These are phyloP conservation scores for Blastobotrys malaysiensis DNA, from an alignment of 1,139 yeast genomes.

Conservation along the genomic window DNA sequence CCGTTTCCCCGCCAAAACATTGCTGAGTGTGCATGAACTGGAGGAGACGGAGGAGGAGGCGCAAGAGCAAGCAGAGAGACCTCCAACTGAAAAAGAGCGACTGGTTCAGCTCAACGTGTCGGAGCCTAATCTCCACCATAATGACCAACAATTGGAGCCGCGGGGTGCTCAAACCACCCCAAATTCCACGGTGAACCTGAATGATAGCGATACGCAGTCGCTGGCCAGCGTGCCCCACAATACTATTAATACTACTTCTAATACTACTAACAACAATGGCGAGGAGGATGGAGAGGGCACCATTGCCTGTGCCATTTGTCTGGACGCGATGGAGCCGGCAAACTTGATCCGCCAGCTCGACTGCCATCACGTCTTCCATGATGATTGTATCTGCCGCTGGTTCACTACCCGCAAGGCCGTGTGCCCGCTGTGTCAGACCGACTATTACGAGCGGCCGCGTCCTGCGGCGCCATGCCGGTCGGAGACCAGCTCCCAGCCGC, in stretches of 20 bases:
- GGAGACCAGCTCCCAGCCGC: background rate
- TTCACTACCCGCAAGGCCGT: constrained; percentile 67
- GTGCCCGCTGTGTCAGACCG: constrained; percentile 72
- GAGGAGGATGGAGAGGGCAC: constrained; percentile 1
- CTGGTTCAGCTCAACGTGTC: background rate
- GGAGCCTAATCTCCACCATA: background rate
- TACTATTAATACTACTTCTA: background rate
- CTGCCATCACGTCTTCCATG: constrained; percentile 81
- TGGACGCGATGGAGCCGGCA: constrained; percentile 58
- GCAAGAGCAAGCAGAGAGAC: background rate
- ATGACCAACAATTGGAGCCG: background rate
- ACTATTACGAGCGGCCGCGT: constrained; percentile 22
- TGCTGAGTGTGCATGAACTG: constrained; percentile 9
- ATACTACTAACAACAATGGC: background rate
- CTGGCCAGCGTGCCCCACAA: background rate
- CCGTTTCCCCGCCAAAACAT: constrained; percentile 50
- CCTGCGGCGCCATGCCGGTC: background rate
- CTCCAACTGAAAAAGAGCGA: background rate
- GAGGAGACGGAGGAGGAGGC: background rate
- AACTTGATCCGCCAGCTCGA: constrained; percentile 66
- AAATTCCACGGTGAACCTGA: background rate
- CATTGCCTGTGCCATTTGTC: constrained; percentile 64
- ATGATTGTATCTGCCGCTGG: constrained; percentile 79
- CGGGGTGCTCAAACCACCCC: background rate
- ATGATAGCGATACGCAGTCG: background rate